Evolutionary conservation across 1,139 yeast genomes (phyloP), one percentile per base, ranked within the genome.

Genomic region (Suhomyces kunorum): DNA sequence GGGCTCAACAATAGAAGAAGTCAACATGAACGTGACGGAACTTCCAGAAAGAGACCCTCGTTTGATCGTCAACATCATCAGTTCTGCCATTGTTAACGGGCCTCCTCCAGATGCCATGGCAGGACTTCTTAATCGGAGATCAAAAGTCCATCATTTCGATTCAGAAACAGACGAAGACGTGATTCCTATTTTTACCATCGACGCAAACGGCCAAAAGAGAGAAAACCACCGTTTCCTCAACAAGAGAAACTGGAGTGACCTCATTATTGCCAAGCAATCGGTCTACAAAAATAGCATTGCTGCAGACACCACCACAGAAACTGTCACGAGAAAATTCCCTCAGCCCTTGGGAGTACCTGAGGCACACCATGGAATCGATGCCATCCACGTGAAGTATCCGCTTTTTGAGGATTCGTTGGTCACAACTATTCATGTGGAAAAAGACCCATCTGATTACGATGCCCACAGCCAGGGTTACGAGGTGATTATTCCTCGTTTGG

Each of bases 51-150:
- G 66, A 22, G 97, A 90, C 61, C 83, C 86, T 22, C 67, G 94
- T 44, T 75, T 88, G 47, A 82, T 92, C 59, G 77, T 87, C 59
- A 92, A 90, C 58, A 79, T 92, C 25, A 83, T 87, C 36, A 82
- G 94, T 14, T 86, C 95, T 8, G 98, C 98, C 3, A 88, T 90
- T 44, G 81, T 85, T 32, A 90, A 90, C 61, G 82, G 94, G 0
- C 96, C 98, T 9, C 98, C 98, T 2, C 96, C 97, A 1, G 79
- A 81, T 57, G 81, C 83, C 12, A 84, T 90, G 84, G 95, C 95
- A 0, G 66, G 70, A 8, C 69, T 89, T 50, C 62, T 78, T 38
- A 76, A 83, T 60, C 78, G 73, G 51, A 74, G 96, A 54, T 76
- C 87, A 34, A 77, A 76, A 40, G 67, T 80, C 28, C 97, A 89